Conservation (phyloP, 768 basidiomycete species). For the Asterophora lycoperdoides region DNA sequence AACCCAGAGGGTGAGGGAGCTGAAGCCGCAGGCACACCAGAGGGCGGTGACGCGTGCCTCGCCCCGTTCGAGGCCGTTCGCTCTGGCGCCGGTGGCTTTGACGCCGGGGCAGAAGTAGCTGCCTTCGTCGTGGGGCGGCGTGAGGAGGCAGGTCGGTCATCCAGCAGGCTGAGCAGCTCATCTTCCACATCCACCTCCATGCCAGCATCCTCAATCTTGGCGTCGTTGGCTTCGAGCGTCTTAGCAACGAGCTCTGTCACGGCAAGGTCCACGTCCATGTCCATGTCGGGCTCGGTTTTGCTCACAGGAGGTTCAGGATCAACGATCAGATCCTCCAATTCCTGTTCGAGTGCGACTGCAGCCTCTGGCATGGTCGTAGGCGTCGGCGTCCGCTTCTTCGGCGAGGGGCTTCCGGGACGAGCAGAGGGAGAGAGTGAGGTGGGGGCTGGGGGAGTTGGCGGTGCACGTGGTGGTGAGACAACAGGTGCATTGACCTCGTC, state of each 20-base stretch:
- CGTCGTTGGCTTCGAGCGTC: slow-evolving; percentile 28
- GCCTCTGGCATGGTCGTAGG: slow-evolving; percentile 27
- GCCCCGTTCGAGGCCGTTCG: background rate
- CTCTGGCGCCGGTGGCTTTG: slow-evolving; percentile 1
- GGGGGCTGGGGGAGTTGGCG: slow-evolving; percentile 24
- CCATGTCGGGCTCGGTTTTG: slow-evolving; percentile 29
- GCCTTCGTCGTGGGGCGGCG: slow-evolving; percentile 16
- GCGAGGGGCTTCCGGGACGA: slow-evolving; percentile 6
- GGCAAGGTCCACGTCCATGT: slow-evolving; percentile 43
- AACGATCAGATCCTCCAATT: slow-evolving; percentile 28
- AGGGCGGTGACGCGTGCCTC: slow-evolving; percentile 13
- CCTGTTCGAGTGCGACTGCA: slow-evolving; percentile 40
- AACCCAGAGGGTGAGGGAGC: slow-evolving; percentile 13
- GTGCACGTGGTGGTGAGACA: slow-evolving; percentile 18
- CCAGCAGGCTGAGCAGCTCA: slow-evolving; percentile 67
- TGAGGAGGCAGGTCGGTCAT: slow-evolving; percentile 36
- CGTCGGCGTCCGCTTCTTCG: slow-evolving; percentile 16
- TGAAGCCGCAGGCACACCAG: slow-evolving; percentile 4
- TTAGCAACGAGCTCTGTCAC: slow-evolving; percentile 43
- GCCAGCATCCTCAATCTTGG: slow-evolving; percentile 22
- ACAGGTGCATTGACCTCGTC: slow-evolving; percentile 30
- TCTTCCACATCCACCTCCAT: slow-evolving; percentile 53
- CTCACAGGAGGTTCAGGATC: slow-evolving; percentile 17
- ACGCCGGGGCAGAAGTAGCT: background rate
- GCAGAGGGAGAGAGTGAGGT: slow-evolving; percentile 8